phyloP scores from a whole-genome alignment of 2,329 filamentous ascomycete species.

The Exophiala alcalophila region DNA sequence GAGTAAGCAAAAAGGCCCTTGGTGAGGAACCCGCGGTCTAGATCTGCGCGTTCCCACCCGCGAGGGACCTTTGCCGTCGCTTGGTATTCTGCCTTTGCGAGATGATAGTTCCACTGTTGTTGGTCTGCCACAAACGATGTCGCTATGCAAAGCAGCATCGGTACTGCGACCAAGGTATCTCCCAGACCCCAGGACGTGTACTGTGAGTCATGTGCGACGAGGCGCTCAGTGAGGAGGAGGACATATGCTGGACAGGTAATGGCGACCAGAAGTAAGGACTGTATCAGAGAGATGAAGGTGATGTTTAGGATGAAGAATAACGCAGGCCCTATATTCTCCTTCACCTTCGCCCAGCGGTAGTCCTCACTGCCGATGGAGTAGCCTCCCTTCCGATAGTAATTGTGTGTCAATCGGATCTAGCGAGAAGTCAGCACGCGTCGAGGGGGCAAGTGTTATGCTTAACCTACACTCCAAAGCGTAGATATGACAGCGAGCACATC shows the following conservation, averaged over 20 bases:
- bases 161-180: constrained; percentile 56
- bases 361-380: constrained; percentile 88
- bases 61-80: constrained; percentile 67
- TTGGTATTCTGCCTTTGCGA: constrained; percentile 73
- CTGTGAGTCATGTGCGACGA: constrained; percentile 52
- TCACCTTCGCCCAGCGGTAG: constrained; percentile 84
- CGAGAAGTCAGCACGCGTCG: constrained; percentile 4
- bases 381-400: constrained; percentile 94
- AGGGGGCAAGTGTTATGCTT: constrained; percentile 36
- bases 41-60: constrained; percentile 65
- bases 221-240: constrained; percentile 68
- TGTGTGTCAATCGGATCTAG: constrained; percentile 80
- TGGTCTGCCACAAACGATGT: constrained; percentile 80
- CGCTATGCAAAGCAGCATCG: constrained; percentile 56
- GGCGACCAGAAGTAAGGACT: constrained; percentile 76
- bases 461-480: constrained; percentile 79
- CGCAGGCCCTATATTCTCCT: constrained; percentile 59
- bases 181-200: constrained; percentile 34
- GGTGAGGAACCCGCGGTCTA: constrained; percentile 86
- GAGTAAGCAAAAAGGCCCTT: constrained; percentile 83
- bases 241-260: constrained; percentile 81
- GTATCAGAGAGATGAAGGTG: constrained; percentile 80
- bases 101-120: constrained; percentile 89
- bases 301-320: constrained; percentile 83
- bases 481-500: constrained; percentile 71